Base-by-base conservation (phyloP, 805 yeast genomes). In the Candida ulmi region DNA sequence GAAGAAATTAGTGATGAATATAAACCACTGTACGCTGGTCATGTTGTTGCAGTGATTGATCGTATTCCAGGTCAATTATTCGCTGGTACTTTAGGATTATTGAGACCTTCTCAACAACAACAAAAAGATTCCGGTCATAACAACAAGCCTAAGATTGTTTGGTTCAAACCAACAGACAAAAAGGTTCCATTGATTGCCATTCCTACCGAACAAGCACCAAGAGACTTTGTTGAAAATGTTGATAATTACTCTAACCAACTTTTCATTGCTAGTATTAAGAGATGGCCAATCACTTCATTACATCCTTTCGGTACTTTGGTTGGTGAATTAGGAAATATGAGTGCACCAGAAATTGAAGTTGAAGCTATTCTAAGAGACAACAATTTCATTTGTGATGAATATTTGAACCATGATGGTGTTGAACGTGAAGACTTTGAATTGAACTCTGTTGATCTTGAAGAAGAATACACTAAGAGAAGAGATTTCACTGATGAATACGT, bases 121-220 rank as follows among this genome's bases (percentile, higher is more conserved):
- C 71, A 59, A 42, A 35, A 49, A 43, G 32, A 50, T 25, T 19
- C 51, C 46, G 30, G 50, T 45, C 36, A 47, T 45, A 35, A 47
- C 40, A 42, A 56, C 11, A 76, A 77, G 32, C 99, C 99, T 26
- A 93, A 93, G 59, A 93, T 93, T 68, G 97, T 93, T 26, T 93
- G 99, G 99, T 93, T 93, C 62, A 93, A 93, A 60, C 99, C 99
- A 29, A 90, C 96, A 1, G 99, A 93, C 60, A 93, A 93, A 65
- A 87, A 95, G 47, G 99, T 93, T 17, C 99, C 99, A 5, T 71
- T 93, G 47, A 90, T 93, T 68, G 99, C 99, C 13, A 93, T 93
- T 47, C 99, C 99, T 30, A 93, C 97, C 2, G 99, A 93, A 55
- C 96, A 93, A 61, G 99, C 96, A 0, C 99, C 99, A 26, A 77